Base-by-base conservation (phyloP, 176 grass and related monocot genomes). In the Phoenix roebelenii region DNA sequence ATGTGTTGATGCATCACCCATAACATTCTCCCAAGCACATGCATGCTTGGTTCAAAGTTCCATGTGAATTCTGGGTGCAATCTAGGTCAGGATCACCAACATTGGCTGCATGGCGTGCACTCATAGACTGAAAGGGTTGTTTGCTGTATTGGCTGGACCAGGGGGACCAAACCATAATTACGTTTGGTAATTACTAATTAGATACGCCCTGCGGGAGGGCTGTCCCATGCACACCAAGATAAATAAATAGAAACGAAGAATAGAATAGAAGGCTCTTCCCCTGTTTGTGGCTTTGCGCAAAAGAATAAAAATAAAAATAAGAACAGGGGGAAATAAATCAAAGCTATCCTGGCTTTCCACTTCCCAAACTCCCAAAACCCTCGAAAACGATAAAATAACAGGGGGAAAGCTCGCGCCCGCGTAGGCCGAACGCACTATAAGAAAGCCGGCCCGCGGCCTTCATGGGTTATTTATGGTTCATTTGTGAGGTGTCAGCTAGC, bases 401-500 rank as follows among this genome's bases (percentile, higher is more conserved):
- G 35, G 10, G 35, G n/a, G 7, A 50, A 12, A 18, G 15, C 49
- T 23, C 49, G 51, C 63, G 7, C 44, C 22, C 49, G 26, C 22
- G 22, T 10, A 51, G 18, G 23, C 44, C 22, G 10, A 65, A 52
- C 19, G 2, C 0, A 6, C 32, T 50, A 14, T 23, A 14, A 50
- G 19, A 7, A 50, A 64, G 10, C 3, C 15, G 15, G 12, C 3
- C 15, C 22, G 12, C 35, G 35, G 35, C 35, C 10, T 44, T 2
- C 12, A 44, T 44, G 10, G 35, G 35, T 2, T 44, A 44, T 44
- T 44, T 44, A 44, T 44, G 7, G 9, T 44, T 44, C 7, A 49
- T 44, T 39, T 22, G 24, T 55, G 65, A 23, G 65, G 25, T 44
- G 51, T 51, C 52, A 55, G 65, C 20, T 32, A 35, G n/a, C 18